phyloP scores from a whole-genome alignment of 2,329 filamentous ascomycete species.

The Colletotrichum sp. region DNA sequence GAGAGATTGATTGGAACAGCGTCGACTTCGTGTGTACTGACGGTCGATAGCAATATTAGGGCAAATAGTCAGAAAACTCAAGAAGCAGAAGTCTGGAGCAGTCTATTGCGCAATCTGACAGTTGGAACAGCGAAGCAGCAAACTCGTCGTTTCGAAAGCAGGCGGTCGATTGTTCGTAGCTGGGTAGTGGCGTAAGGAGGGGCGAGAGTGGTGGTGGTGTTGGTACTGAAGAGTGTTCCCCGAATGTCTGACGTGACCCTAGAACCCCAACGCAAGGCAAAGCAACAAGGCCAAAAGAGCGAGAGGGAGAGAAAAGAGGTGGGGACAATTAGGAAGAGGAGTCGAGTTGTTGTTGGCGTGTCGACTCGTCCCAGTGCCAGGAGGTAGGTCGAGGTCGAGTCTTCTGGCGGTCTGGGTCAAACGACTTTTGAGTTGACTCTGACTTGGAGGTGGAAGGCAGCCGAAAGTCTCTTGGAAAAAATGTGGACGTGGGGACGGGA shows the following conservation, averaged over 20 bases:
- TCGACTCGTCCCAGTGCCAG: background rate
- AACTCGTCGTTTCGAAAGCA: background rate
- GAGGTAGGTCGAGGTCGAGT: background rate
- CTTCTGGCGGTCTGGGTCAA: constrained; percentile 2
- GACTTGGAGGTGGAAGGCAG: constrained; percentile 9
- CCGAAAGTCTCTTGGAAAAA: constrained; percentile 20
- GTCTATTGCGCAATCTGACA: background rate
- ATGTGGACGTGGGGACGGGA: constrained; percentile 20
- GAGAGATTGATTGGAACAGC: background rate
- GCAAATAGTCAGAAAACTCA: constrained; percentile 16
- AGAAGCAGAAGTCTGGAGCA: background rate
- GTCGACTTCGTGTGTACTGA: background rate
- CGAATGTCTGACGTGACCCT: constrained; percentile 12
- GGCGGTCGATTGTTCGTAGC: background rate
- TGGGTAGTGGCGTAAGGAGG: constrained; percentile 9
- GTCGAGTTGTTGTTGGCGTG: background rate
- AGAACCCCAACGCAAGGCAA: constrained; percentile 4
- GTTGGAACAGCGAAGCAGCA: background rate
- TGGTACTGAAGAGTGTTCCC: background rate
- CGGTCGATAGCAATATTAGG: constrained; percentile 15
- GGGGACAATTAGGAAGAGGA: background rate
- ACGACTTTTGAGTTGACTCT: constrained; percentile 7
- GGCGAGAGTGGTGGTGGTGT: background rate
- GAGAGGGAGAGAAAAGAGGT: background rate
- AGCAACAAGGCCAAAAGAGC: constrained; percentile 7